Evolutionary conservation across 2,329 filamentous ascomycete species (phyloP).

Genomic region (Canariomyces notabilis): DNA sequence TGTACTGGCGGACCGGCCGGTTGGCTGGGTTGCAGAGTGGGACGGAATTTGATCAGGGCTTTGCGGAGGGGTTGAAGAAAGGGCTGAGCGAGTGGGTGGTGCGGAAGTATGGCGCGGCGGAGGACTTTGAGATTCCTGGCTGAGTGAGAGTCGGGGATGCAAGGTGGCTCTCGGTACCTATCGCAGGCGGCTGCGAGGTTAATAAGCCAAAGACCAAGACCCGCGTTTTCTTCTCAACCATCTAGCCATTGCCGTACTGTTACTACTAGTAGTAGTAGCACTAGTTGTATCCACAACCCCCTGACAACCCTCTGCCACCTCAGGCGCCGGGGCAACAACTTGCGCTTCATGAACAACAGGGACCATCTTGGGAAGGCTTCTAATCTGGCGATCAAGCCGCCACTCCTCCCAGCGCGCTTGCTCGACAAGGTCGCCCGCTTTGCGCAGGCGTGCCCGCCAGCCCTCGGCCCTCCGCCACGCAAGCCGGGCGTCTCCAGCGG

Average conservation of each 20-base stretch:
- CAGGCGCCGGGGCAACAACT: slow-evolving; percentile 1
- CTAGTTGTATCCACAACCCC: not conserved
- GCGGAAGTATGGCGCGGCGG: slow-evolving; percentile 31
- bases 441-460: slow-evolving; percentile 32
- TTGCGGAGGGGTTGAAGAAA: slow-evolving; percentile 32
- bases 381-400: slow-evolving; percentile 19
- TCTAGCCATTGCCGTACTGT: too few species aligned
- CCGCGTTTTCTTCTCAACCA: too few species aligned
- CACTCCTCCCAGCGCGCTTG: slow-evolving; percentile 32
- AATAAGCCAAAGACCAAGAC: too few species aligned
- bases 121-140: slow-evolving; percentile 14
- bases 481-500: slow-evolving; percentile 29
- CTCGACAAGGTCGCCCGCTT: slow-evolving; percentile 32
- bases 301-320: not conserved
- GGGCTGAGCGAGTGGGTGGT: slow-evolving; percentile 37
- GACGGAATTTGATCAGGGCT: slow-evolving; percentile 33
- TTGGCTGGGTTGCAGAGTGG: slow-evolving; percentile 33
- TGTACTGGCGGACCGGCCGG: slow-evolving; percentile 40
- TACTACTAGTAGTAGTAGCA: too few species aligned
- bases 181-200: too few species aligned
- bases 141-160: too few species aligned
- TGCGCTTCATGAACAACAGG: not conserved
- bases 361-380: too few species aligned
- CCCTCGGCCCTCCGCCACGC: slow-evolving; percentile 37
- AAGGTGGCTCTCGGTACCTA: too few species aligned